Evolutionary conservation across 345 rosid species (phyloP).

Genomic region (Bruguiera gymnorhiza): DNA sequence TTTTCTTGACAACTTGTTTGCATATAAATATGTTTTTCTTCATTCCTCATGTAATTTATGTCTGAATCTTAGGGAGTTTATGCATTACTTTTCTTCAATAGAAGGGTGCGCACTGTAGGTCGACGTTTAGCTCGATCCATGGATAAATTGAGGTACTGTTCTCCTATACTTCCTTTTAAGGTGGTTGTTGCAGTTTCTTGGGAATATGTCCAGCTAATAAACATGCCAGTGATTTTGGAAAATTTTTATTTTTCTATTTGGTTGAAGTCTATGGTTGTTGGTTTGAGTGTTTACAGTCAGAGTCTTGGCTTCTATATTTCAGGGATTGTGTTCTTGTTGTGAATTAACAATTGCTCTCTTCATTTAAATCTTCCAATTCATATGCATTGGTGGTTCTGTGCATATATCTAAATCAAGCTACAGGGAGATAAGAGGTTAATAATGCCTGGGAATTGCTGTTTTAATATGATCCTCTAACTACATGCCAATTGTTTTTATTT

Average conservation of each 20-base stretch:
- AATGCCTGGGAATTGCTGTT: not conserved
- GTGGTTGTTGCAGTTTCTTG: not conserved
- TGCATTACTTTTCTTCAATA: conserved; percentile 81
- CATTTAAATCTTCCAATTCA: too few relatives aligned
- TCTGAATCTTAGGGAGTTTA: conserved; percentile 65
- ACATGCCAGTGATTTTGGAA: not conserved
- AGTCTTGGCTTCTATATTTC: not conserved
- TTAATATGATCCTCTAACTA: not conserved
- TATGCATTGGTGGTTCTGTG: not conserved
- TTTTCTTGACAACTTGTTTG: conserved; percentile 7
- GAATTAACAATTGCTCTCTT: not conserved
- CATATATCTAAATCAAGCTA: not conserved
- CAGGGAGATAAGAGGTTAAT: not conserved
- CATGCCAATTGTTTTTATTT: not conserved
- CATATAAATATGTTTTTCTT: not conserved
- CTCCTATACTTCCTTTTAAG: not conserved
- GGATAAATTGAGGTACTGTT: conserved; percentile 82
- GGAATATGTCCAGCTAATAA: not conserved
- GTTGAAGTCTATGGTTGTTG: not conserved
- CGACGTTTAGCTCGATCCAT: conserved; percentile 78
- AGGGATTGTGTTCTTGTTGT: not conserved
- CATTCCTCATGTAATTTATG: conserved; percentile 18
- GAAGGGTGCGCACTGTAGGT: conserved; percentile 85
- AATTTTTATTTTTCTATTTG: not conserved
- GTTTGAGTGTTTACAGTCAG: not conserved